Evolutionary conservation across 352 stramenopile species (phyloP).

Genomic region (Globisporangium solare): DNA sequence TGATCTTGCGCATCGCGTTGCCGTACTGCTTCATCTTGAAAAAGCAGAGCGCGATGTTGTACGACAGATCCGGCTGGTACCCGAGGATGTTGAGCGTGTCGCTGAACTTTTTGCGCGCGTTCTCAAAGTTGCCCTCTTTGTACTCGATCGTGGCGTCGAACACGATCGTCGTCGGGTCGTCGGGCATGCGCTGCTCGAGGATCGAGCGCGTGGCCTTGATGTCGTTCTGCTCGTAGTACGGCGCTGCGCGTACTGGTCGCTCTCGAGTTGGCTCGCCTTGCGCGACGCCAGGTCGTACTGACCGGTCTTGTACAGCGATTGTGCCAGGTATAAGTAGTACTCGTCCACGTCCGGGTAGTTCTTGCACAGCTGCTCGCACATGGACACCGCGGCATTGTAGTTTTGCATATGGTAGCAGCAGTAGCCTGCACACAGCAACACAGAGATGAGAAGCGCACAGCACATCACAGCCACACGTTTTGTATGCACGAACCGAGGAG

Average conservation of each 20-base stretch:
- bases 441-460: too few species aligned
- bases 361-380: constrained; percentile 94
- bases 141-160: constrained; percentile 83
- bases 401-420: constrained; percentile 97
- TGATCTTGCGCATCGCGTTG: constrained; percentile 88
- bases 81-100: constrained; percentile 92
- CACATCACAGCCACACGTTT: too few species aligned
- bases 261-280: constrained; percentile 79
- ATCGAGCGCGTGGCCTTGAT: constrained; percentile 87
- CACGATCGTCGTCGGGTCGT: constrained; percentile 91
- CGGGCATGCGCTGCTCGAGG: constrained; percentile 88
- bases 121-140: constrained; percentile 87
- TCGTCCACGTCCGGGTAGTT: constrained; percentile 93
- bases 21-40: constrained; percentile 92
- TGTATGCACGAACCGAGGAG: constrained; percentile 60
- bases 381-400: constrained; percentile 85
- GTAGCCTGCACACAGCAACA: constrained; percentile 49
- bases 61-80: constrained; percentile 91
- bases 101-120: constrained; percentile 88
- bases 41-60: constrained; percentile 95
- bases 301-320: constrained; percentile 91
- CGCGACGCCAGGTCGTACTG: constrained; percentile 79
- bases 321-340: constrained; percentile 95
- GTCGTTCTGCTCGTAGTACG: constrained; percentile 96
- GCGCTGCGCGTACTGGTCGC: constrained; percentile 84